A percentile compares a stretch with the other conserved stretches of the same genome.
These are phyloP conservation scores for Nicotiana paniculata DNA, from an alignment of 257 asterid genomes.

Conservation along the genomic window DNA sequence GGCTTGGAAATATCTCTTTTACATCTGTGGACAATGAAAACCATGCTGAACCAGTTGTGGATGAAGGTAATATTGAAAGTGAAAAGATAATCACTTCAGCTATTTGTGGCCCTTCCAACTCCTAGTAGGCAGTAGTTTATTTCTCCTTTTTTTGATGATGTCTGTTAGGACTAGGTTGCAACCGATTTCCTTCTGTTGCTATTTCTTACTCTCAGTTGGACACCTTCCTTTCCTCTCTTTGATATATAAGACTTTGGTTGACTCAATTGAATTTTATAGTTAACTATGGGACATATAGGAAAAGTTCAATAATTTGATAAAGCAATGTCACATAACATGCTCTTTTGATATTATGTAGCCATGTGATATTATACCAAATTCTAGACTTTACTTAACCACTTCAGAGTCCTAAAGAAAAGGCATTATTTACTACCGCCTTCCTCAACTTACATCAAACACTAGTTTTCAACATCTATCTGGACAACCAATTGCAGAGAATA, in stretches of 20 bases:
- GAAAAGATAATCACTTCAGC: neutral
- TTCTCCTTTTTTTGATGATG: neutral
- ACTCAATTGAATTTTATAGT: neutral
- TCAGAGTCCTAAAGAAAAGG: neutral
- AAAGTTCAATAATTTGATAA: neutral
- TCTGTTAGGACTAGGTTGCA: neutral
- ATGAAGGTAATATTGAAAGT: constrained; percentile 60
- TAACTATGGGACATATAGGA: neutral
- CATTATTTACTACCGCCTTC: neutral
- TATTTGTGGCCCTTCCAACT: neutral
- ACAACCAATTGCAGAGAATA: neutral
- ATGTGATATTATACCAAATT: neutral
- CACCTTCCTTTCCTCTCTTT: neutral
- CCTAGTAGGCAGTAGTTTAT: neutral
- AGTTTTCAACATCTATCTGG: neutral
- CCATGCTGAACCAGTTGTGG: constrained; percentile 91
- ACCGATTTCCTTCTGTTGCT: neutral
- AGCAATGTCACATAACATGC: neutral
- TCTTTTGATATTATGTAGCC: neutral
- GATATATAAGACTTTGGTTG: neutral
- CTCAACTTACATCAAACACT: neutral
- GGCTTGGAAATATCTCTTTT: constrained; percentile 91
- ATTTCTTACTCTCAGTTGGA: neutral
- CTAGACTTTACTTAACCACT: neutral
- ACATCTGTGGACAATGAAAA: constrained; percentile 68